Base-by-base conservation (phyloP, 139 green algal species). In the Tetratostichococcus sp. region DNA sequence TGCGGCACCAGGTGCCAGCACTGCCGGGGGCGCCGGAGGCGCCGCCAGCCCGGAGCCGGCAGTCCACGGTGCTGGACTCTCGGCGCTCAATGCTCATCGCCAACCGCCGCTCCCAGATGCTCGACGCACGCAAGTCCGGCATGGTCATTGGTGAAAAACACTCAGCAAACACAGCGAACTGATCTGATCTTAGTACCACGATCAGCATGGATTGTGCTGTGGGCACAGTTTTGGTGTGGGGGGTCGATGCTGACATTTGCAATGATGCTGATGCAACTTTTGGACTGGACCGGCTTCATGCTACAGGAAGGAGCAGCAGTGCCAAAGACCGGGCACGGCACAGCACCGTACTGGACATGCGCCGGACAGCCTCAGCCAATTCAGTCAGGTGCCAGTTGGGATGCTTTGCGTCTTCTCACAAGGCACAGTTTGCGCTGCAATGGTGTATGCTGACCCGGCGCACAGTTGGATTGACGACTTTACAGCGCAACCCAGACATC, bases 231-330 rank as follows among this genome's bases (percentile, higher is more conserved):
- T 11, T 50, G 39, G 39, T 50, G 39, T 50, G n/a, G n/a, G n/a
- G n/a, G n/a, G n/a, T n/a, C n/a, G 39, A 50, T 50, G 39, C 39
- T 50, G 39, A 50, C 39, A 50, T 11, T 21, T 50, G 39, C 39
- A 21, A 11, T 6, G 39, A 21, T 50, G 39, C 6, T 50, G 39
- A 50, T 11, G 11, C 39, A 50, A 11, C 39, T 11, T 11, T 6
- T 6, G 6, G 39, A 11, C 39, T 50, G 39, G 11, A 50, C 11
- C n/a, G n/a, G 39, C 39, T 50, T 6, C 39, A 50, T 50, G 39
- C 3, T 30, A n/a, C 43, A 39, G 31, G 42, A 31, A 66, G 35
- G 72, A 79, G 72, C 75, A 72, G 72, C 62, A 35, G 70, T n/a
- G 11, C 35, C 31, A 32, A 35, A 26, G 11, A 34, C 39, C 39